phyloP scores from a whole-genome alignment of 352 stramenopile genomes.

The Phytopythium chamaehyphon region DNA sequence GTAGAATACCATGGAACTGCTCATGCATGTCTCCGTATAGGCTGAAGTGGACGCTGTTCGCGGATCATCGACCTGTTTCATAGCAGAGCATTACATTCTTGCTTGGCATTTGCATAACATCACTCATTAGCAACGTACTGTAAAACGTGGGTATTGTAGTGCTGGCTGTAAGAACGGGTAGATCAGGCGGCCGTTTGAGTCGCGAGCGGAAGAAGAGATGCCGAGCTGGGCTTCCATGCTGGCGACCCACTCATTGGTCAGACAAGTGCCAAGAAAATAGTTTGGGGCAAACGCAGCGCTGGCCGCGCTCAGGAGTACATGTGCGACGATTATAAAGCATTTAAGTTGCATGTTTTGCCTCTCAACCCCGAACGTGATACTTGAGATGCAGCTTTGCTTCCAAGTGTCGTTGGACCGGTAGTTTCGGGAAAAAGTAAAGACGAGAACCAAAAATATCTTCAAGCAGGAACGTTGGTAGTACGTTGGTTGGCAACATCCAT shows the following conservation, averaged over 20 bases:
- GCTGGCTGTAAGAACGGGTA: constrained; percentile 41
- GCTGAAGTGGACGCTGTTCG: constrained; percentile 9
- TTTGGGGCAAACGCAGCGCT: constrained; percentile 17
- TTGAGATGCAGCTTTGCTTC: no score
- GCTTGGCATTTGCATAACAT: background rate
- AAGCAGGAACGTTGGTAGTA: no score
- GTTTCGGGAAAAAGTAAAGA: no score
- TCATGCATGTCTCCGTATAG: constrained; percentile 12
- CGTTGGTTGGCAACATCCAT: no score
- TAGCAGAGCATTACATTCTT: background rate
- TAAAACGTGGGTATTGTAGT: constrained; percentile 21
- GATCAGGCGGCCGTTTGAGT: constrained; percentile 21
- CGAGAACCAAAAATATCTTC: no score
- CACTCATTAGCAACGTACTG: constrained; percentile 2
- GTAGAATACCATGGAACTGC: constrained; percentile 11
- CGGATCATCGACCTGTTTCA: constrained; percentile 21
- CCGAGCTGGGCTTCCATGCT: constrained; percentile 19
- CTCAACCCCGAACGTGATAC: no score
- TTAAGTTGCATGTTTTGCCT: no score
- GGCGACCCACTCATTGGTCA: constrained; percentile 30
- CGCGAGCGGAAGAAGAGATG: constrained; percentile 15
- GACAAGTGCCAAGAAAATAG: constrained; percentile 44
- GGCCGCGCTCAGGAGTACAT: background rate
- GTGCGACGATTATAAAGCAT: no score
- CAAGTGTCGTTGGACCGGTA: no score